Base-by-base conservation (phyloP, 768 basidiomycete genomes). In the Serendipita sp. region DNA sequence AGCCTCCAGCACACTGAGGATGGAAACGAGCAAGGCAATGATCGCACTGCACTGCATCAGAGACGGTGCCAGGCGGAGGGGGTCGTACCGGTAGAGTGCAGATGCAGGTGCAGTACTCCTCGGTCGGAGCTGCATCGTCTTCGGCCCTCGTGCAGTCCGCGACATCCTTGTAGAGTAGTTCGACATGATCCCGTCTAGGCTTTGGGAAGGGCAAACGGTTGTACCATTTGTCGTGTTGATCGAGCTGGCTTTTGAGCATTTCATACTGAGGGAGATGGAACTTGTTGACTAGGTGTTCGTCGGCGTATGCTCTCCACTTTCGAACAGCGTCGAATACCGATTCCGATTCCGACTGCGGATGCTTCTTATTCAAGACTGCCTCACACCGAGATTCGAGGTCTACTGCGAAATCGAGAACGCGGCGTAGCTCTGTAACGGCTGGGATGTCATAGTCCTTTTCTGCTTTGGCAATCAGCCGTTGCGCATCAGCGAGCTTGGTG, bases 31-130 rank as follows among this genome's bases (percentile, higher is more conserved):
- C 90, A 72, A 81, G 88, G 67, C 89, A 92, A 69, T 92, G 89
- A 71, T 92, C 89, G 71, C 89, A 92, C 72, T 92, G 90, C 15
- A 92, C 90, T 0, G 90, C 89, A 71, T 91, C 89, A 0, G 90
- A 90, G 34, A 80, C 77, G 24, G 78, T 75, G 11, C 88, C 88
- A 3, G 82, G 83, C 2, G 84, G 83, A n/a, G 89, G 89, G 4
- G 89, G 89, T 28, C 83, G 83, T 47, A 92, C 89, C 7, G 90
- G 82, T 10, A 74, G 72, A 44, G 78, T 84, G 72, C 90, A 92
- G 66, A 92, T 92, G 71, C 90, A 92, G 0, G 89, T 91, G 70
- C 87, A 83, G 73, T 83, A 91, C 74, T 90, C 88, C 71, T 91
- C 88, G 3, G 76, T 78, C 0, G 89, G 88, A 2, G 89, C 88